A percentile compares a stretch with the other conserved stretches of the same genome.
Conservation (phyloP, 164 flowering plant species). For the Annona cherimola region DNA sequence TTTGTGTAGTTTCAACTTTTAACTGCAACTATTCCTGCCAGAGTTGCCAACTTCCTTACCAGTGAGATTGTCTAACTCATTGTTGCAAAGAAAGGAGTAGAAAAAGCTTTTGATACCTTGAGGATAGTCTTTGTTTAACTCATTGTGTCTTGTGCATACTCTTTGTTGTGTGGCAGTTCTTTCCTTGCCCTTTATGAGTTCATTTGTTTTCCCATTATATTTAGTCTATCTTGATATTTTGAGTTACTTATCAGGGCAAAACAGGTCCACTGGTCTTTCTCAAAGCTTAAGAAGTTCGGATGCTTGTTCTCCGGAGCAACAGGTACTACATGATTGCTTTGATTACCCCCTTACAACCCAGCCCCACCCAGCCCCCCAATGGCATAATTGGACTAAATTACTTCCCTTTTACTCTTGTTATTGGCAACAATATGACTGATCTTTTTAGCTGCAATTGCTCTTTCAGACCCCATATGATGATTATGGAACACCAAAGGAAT, state of each 20-base stretch:
- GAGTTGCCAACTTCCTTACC: too few relatives aligned
- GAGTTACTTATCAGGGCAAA: constrained; percentile 35
- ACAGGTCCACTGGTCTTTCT: constrained; percentile 45
- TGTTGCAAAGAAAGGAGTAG: too few relatives aligned
- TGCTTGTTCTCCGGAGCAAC: constrained; percentile 70
- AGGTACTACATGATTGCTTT: constrained; percentile 13
- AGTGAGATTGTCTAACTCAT: too few relatives aligned
- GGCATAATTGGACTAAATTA: background rate
- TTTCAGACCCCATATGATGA: constrained; percentile 57
- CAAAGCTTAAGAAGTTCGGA: constrained; percentile 61
- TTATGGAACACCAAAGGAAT: constrained; percentile 94
- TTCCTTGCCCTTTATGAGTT: background rate
- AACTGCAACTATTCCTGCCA: too few relatives aligned
- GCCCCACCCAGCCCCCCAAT: too few relatives aligned
- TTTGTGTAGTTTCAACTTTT: too few relatives aligned
- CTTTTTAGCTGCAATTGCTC: constrained; percentile 2
- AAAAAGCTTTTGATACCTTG: too few relatives aligned
- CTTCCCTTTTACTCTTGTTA: background rate
- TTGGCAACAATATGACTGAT: background rate
- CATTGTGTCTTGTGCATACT: too few relatives aligned
- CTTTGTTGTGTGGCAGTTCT: too few relatives aligned
- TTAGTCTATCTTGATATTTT: constrained; percentile 1
- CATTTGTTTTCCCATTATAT: background rate
- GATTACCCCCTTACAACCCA: background rate
- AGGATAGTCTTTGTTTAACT: too few relatives aligned